A percentile compares a stretch with the other conserved stretches of the same genome.
Conservation (phyloP, 192 early-diverging fungal genomes). For the Pilaira anomala region DNA sequence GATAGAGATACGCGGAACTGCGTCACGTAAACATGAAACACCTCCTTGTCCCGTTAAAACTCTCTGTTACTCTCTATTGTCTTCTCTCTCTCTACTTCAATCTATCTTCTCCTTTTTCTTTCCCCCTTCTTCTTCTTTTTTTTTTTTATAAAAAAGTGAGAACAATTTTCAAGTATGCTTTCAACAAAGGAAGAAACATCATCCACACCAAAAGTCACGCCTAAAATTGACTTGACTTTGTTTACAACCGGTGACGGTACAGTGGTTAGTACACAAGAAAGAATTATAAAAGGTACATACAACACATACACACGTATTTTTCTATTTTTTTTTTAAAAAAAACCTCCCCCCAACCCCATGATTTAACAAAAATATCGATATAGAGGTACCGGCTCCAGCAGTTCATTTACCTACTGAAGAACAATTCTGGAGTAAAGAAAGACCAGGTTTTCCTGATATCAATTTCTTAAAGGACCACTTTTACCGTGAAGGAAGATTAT, state of each 20-base stretch:
- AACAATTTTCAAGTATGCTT: not conserved
- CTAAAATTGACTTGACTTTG: constrained; percentile 78
- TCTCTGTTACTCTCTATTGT: not conserved
- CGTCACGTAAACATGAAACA: too few species aligned
- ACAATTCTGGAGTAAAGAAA: constrained; percentile 51
- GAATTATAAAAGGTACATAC: constrained; percentile 70
- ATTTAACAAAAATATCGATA: constrained; percentile 2
- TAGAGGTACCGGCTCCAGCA: constrained; percentile 58
- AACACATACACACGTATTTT: not conserved
- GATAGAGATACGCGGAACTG: too few species aligned
- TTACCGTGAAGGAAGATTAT: constrained; percentile 86
- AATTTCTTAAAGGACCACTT: constrained; percentile 90
- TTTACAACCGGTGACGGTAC: constrained; percentile 71
- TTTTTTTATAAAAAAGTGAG: too few species aligned
- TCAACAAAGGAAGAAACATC: constrained; percentile 22
- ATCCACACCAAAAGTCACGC: constrained; percentile 42
- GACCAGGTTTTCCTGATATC: constrained; percentile 68
- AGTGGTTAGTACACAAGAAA: constrained; percentile 67
- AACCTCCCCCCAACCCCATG: too few species aligned
- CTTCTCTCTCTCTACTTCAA: not conserved
- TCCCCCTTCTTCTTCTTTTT: not conserved
- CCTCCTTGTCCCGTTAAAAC: too few species aligned
- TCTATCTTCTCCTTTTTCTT: constrained; percentile 11
- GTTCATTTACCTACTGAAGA: constrained; percentile 49
- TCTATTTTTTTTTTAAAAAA: not conserved